Percentiles rank a stretch among this genome's conserved stretches.
Evolutionary conservation across 2,329 filamentous ascomycete species (phyloP).

Genomic region (Penicillium sp.): DNA sequence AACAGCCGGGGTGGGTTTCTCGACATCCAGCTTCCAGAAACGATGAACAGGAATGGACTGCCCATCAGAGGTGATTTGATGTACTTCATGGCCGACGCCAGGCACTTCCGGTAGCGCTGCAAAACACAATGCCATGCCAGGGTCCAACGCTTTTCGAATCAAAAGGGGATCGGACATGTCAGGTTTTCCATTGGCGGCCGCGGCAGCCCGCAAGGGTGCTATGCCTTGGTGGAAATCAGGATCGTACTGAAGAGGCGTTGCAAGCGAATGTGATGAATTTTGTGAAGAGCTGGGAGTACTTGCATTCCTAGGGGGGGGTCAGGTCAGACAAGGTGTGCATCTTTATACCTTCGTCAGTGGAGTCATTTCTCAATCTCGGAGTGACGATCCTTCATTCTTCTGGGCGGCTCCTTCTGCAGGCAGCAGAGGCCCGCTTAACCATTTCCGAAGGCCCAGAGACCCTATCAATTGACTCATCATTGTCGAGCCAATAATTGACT

Average conservation of each 20-base stretch:
- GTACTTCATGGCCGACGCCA: conserved; percentile 16
- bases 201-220: conserved; percentile 12
- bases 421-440: no score
- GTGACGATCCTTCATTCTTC: no score
- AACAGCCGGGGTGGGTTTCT: conserved; percentile 13
- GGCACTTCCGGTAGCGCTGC: conserved; percentile 10
- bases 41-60: conserved; percentile 21
- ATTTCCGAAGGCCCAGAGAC: no score
- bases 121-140: conserved; percentile 8
- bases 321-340: no score
- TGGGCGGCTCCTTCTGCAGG: no score
- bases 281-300: no score
- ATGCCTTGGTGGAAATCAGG: conserved; percentile 17
- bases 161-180: conserved; percentile 16
- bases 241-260: conserved; percentile 22
- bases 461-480: no score
- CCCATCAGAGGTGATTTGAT: conserved; percentile 20
- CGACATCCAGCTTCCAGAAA: conserved; percentile 10
- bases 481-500: no score
- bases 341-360: no score
- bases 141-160: conserved; percentile 7
- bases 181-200: conserved; percentile 8
- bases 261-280: no score
- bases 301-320: no score
- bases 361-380: no score